Conservation (phyloP, 805 yeast genomes). For the Starmerella gropengiesseri region DNA sequence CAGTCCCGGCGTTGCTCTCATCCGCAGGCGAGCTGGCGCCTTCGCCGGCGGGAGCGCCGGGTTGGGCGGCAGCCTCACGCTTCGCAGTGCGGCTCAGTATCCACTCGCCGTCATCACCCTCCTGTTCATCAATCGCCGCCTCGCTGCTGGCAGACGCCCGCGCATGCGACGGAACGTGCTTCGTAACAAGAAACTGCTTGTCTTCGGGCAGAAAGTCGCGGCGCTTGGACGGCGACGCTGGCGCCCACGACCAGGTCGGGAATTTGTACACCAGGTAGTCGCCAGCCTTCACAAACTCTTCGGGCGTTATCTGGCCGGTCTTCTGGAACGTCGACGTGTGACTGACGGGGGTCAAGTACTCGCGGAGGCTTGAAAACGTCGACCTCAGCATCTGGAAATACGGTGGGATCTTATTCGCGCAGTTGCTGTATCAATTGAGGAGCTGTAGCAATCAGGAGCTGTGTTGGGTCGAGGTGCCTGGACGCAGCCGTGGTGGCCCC, state of each 20-base stretch:
- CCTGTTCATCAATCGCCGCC: slow-evolving; percentile 27
- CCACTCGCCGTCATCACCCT: slow-evolving; percentile 36
- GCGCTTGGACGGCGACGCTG: slow-evolving; percentile 42
- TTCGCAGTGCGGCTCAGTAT: slow-evolving; percentile 14
- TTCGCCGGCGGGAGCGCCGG: background rate
- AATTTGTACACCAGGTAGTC: slow-evolving; percentile 83
- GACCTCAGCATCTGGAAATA: slow-evolving; percentile 17
- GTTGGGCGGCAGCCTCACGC: background rate
- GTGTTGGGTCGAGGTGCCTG: too few relatives aligned
- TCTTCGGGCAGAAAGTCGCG: slow-evolving; percentile 72
- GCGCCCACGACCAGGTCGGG: slow-evolving; percentile 92
- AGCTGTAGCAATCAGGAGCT: too few relatives aligned
- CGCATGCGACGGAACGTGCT: slow-evolving; percentile 76
- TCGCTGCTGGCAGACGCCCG: slow-evolving; percentile 40
- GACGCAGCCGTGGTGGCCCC: too few relatives aligned
- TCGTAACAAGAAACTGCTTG: slow-evolving; percentile 78
- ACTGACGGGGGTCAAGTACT: slow-evolving; percentile 82
- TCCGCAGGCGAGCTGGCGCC: too few relatives aligned
- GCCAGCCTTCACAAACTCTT: slow-evolving; percentile 88
- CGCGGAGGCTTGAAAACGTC: slow-evolving; percentile 43
- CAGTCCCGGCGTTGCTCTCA: too few relatives aligned
- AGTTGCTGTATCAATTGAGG: background rate
- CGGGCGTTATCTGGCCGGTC: slow-evolving; percentile 92
- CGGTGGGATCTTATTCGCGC: background rate
- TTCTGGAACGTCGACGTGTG: slow-evolving; percentile 73